Conservation (phyloP, 208 protist species). For the Trypanosoma mega region DNA sequence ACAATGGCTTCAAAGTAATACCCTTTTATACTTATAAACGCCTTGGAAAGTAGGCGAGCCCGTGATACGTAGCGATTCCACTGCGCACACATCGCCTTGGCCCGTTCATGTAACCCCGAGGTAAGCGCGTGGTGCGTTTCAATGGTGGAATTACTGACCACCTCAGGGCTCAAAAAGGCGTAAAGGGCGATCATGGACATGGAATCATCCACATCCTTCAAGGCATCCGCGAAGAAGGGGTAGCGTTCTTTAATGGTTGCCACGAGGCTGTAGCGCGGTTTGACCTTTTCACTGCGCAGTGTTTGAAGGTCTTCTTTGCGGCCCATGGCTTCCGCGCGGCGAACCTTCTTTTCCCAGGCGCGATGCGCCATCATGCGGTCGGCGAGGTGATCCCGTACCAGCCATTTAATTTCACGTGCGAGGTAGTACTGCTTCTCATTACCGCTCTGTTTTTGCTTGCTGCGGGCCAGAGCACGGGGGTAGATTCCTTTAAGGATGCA, state of each 20-base stretch:
- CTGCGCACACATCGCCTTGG: conserved; percentile 56
- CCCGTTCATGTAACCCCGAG: conserved; percentile 73
- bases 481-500: conserved; percentile 99
- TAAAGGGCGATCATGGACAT: conserved; percentile 97
- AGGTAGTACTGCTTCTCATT: conserved; percentile 98
- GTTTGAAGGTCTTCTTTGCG: conserved; percentile 63
- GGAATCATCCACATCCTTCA: conserved; percentile 96
- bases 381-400: conserved; percentile 96
- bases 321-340: conserved; percentile 85
- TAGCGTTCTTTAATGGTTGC: conserved; percentile 97
- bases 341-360: conserved; percentile 92
- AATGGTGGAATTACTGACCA: conserved; percentile 70
- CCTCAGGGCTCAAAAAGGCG: conserved; percentile 84
- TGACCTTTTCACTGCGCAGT: conserved; percentile 53
- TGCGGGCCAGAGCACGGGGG: conserved; percentile 95
- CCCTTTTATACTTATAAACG: conserved; percentile 98
- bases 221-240: conserved; percentile 96
- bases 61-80: conserved; percentile 89
- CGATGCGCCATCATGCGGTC: conserved; percentile 94
- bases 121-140: conserved; percentile 79
- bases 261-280: conserved; percentile 92
- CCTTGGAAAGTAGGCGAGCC: conserved; percentile 88
- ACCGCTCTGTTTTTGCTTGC: conserved; percentile 93
- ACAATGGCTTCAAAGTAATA: conserved; percentile 98
- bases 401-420: conserved; percentile 97